phyloP scores from a whole-genome alignment of 2,329 filamentous ascomycete species.

The Phoma herbarum region DNA sequence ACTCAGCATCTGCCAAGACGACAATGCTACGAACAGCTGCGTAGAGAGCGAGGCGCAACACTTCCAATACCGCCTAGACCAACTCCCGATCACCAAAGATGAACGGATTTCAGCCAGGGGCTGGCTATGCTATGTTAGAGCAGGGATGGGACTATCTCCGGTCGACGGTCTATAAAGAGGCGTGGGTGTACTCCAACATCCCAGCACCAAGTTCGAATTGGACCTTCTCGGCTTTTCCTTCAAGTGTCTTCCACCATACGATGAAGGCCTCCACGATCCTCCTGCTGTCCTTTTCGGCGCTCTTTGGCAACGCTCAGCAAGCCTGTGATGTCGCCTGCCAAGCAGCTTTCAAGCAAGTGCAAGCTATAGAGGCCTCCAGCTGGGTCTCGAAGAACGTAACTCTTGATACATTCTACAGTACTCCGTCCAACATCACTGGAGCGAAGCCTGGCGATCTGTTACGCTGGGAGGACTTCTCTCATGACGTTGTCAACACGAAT shows the following conservation, averaged over 20 bases:
- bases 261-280: constrained; percentile 2
- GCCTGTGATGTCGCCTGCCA: constrained; percentile 3
- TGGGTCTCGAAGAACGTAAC: constrained; percentile 23
- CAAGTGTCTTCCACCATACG: not conserved
- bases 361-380: constrained; percentile 1
- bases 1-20: not conserved
- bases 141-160: not conserved
- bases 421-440: constrained; percentile 22
- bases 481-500: constrained; percentile 24
- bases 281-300: not conserved
- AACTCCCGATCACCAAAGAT: not conserved
- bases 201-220: not conserved
- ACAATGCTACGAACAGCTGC: not conserved
- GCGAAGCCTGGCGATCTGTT: constrained; percentile 32
- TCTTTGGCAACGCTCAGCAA: constrained; percentile 3
- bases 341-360: not conserved
- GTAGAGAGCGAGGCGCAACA: not conserved
- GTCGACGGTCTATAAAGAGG: constrained; percentile 2
- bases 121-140: not conserved
- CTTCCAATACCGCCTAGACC: not conserved
- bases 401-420: constrained; percentile 27
- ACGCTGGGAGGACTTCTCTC: constrained; percentile 29
- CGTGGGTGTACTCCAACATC: not conserved
- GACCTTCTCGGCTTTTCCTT: not conserved
- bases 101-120: not conserved